Evolutionary conservation across 2,329 filamentous ascomycete genomes (phyloP), one percentile per base, ranked within the genome.

Genomic region (Calonectria ilicicola): DNA sequence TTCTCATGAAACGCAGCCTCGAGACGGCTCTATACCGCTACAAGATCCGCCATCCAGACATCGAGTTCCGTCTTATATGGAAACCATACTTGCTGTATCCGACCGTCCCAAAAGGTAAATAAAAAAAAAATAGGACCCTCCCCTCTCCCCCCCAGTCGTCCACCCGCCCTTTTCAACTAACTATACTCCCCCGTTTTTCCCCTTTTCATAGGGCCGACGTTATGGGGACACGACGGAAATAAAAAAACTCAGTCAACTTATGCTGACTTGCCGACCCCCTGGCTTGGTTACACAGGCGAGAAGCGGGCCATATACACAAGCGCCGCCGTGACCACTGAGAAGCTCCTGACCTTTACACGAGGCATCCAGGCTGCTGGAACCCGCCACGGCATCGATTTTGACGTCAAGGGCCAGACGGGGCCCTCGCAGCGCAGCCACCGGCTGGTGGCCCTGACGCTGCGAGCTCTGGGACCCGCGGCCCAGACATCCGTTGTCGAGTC

Each of bases 81-180:
- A 86, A 84, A 47, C 87, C 88, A 0, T 88, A 86, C 71, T 84
- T 89, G 67, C 81, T 90, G 2, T 83, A 82, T 62, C 85, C 86
- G 5, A 78, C 81, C 8, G 77, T 84, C 26, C 70, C 74, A 60
- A 73, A 72, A 58, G 75, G 83, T 82, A 74, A 14, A 72, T 82
- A 74, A 14, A 72, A 70, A 9, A 15, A 9, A 53, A 17, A n/a
- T 27, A 32, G 8, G 4, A 19, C 9, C 6, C 17, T 26, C n/a
- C 15, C 15, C 9, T 4, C 10, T 58, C 23, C 49, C 58, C 5
- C 46, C 15, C 17, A 2, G 29, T 32, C 29, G 29, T 23, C 32
- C 53, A 14, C 12, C 23, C 17, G n/a, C 46, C 47, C 42, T 9
- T 9, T 9, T 9, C 29, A 5, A 9, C 32, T 10, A 35, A 35